Evolutionary conservation across 169 alveolate genomes (phyloP).

Genomic region (Babesia bovis): DNA sequence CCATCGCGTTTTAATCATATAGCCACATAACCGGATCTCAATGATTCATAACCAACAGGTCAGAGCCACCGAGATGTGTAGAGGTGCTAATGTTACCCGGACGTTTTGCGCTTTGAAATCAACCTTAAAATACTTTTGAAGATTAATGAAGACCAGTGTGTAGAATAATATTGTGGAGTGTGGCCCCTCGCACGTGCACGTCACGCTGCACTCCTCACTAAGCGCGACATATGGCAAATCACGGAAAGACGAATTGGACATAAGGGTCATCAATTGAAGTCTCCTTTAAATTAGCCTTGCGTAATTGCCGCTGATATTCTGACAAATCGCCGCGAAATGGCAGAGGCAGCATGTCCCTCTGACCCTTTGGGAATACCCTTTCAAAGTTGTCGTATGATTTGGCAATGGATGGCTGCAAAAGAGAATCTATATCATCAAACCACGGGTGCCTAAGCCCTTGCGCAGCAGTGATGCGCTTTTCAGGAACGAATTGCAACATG

Average conservation of each 20-base stretch:
- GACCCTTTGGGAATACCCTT: slow-evolving; percentile 43
- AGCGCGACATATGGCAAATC: not conserved
- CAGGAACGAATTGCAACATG: slow-evolving; percentile 79
- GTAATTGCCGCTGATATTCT: slow-evolving; percentile 27
- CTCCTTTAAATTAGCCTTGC: slow-evolving; percentile 35
- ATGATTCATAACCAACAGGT: not conserved
- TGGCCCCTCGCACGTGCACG: slow-evolving; percentile 9
- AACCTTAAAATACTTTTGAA: not conserved
- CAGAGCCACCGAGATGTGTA: not conserved
- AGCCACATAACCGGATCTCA: not conserved
- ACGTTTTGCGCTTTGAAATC: not conserved
- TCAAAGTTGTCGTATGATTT: slow-evolving; percentile 21
- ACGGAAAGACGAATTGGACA: slow-evolving; percentile 55
- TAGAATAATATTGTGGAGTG: not conserved
- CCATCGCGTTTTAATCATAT: not conserved
- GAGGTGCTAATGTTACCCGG: not conserved
- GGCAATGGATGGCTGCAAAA: slow-evolving; percentile 54
- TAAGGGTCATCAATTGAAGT: slow-evolving; percentile 32
- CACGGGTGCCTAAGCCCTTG: slow-evolving; percentile 82
- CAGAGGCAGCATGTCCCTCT: slow-evolving; percentile 58
- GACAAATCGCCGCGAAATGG: slow-evolving; percentile 46
- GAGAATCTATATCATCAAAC: slow-evolving; percentile 74
- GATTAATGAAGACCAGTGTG: not conserved
- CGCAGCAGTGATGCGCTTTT: slow-evolving; percentile 80
- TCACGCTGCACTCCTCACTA: slow-evolving; percentile 4